Percentiles rank a stretch among this genome's conserved stretches.
Conservation (phyloP, 129 eudicot species). For the Ambrosia artemisiifolia region DNA sequence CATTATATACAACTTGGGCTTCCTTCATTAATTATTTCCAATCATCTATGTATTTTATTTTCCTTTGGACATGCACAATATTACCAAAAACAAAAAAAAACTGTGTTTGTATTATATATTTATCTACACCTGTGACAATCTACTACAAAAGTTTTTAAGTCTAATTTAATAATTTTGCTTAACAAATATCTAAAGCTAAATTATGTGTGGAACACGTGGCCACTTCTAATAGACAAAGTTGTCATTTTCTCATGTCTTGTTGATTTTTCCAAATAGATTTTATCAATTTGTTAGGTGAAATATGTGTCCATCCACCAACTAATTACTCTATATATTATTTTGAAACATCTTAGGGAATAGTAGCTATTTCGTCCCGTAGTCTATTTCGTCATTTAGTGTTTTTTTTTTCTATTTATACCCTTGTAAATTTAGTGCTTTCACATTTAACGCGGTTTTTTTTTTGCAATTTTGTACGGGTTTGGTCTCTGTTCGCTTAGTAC, state of each 20-base stretch:
- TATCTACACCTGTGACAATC: background rate
- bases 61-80: background rate
- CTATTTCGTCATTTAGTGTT: no score
- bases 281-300: background rate
- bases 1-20: slow-evolving; percentile 7
- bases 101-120: background rate
- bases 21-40: background rate
- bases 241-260: slow-evolving; percentile 5
- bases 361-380: no score
- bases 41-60: background rate
- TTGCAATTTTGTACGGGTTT: no score
- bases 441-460: no score
- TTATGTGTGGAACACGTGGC: slow-evolving; percentile 2
- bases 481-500: no score
- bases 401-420: no score
- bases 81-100: background rate
- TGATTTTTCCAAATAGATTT: background rate
- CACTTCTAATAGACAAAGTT: background rate
- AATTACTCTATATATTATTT: no score
- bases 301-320: background rate
- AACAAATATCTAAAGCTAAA: background rate
- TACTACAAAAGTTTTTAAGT: background rate
- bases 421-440: no score
- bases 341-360: no score
- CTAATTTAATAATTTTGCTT: background rate